These are phyloP conservation scores for Monosporascus sp. DNA, from an alignment of 2,329 filamentous ascomycete species.

Conservation along the genomic window DNA sequence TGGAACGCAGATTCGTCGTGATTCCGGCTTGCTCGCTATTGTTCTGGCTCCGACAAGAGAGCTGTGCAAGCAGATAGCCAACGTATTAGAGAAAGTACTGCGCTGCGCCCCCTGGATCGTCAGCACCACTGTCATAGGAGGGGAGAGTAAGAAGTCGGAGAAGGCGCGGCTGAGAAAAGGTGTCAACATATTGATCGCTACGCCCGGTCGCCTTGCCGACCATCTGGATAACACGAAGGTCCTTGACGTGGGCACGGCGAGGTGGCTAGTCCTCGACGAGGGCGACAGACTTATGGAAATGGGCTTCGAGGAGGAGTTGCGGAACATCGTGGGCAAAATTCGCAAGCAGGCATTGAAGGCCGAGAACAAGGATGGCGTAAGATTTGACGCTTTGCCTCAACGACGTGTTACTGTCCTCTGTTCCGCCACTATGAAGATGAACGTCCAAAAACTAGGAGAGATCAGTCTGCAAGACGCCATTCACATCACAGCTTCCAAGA, in stretches of 20 bases:
- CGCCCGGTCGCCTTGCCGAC: constrained; percentile 84
- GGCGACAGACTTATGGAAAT: constrained; percentile 98
- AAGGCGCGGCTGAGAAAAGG: constrained; percentile 93
- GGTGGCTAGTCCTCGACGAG: constrained; percentile 93
- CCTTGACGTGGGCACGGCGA: constrained; percentile 78
- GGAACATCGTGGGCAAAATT: constrained; percentile 76
- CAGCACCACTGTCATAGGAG: constrained; percentile 72
- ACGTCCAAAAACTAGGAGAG: constrained; percentile 86
- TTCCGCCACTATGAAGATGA: constrained; percentile 97
- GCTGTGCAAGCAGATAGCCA: constrained; percentile 86
- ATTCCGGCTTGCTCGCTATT: constrained; percentile 88
- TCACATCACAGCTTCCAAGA: constrained; percentile 68
- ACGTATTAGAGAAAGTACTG: constrained; percentile 77
- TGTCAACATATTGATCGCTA: constrained; percentile 91
- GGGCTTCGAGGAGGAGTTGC: constrained; percentile 91
- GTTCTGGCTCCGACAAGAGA: constrained; percentile 92
- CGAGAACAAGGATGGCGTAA: constrained; percentile 52
- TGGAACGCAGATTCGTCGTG: constrained; percentile 62
- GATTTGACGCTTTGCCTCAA: constrained; percentile 61
- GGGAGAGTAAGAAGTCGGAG: constrained; percentile 70
- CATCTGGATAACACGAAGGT: constrained; percentile 90
- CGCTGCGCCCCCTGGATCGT: constrained; percentile 93
- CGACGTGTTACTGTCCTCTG: constrained; percentile 84
- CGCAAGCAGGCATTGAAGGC: constrained; percentile 57
- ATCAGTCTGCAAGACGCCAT: constrained; percentile 92